Evolutionary conservation across 768 basidiomycete species (phyloP).

Genomic region (Mycena maculata): DNA sequence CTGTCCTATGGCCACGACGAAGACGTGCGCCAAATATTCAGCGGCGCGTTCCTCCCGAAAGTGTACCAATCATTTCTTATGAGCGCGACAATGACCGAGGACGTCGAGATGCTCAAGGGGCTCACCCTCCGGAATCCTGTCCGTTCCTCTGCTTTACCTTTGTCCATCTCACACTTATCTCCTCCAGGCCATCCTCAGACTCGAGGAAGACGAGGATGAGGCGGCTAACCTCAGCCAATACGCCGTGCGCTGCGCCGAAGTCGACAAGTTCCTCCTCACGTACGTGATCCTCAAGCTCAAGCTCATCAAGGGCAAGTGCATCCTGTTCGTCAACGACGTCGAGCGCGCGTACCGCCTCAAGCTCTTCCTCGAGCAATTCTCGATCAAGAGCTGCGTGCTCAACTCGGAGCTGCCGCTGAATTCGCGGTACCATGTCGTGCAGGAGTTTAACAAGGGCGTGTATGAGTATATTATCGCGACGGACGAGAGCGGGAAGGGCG

Average conservation of each 20-base stretch:
- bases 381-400: slow-evolving; percentile 94
- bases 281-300: slow-evolving; percentile 97
- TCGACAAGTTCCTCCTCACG: slow-evolving; percentile 95
- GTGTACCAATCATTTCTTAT: slow-evolving; percentile 94
- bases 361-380: slow-evolving; percentile 98
- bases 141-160: slow-evolving; percentile 42
- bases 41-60: slow-evolving; percentile 78
- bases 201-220: slow-evolving; percentile 91
- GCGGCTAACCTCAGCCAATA: slow-evolving; percentile 87
- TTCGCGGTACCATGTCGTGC: slow-evolving; percentile 95
- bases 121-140: slow-evolving; percentile 90
- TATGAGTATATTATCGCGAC: slow-evolving; percentile 99
- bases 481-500: slow-evolving; percentile 79
- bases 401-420: slow-evolving; percentile 97
- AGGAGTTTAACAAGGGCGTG: slow-evolving; percentile 98
- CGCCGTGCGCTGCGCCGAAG: slow-evolving; percentile 82
- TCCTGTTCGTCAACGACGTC: slow-evolving; percentile 96
- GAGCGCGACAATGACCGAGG: slow-evolving; percentile 98
- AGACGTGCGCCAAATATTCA: slow-evolving; percentile 79
- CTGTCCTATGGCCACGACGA: slow-evolving; percentile 97
- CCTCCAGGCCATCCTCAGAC: slow-evolving; percentile 84
- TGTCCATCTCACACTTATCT: slow-evolving; percentile 4
- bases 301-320: slow-evolving; percentile 95
- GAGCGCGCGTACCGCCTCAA: slow-evolving; percentile 95
- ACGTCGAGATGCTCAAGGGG: slow-evolving; percentile 92